Base-by-base conservation (phyloP, 768 basidiomycete genomes). In the Serendipita sp. region DNA sequence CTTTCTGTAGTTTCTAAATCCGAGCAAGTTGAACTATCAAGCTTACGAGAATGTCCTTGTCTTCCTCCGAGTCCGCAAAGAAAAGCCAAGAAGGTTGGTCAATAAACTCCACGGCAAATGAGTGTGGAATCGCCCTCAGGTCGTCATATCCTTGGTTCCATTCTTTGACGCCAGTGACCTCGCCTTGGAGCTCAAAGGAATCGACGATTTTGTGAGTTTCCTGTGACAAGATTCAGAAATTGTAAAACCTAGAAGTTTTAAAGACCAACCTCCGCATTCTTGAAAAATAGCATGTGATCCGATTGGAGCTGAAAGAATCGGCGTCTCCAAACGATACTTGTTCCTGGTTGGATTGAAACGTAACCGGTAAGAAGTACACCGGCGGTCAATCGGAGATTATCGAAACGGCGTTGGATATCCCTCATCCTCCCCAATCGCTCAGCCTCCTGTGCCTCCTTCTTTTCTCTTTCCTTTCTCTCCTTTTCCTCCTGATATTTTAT, bases 141-240 rank as follows among this genome's bases (percentile, higher is more conserved):
- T 85, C 82, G 64, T 86, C 85, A 64, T 81, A 84, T 3, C 85
- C 85, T 64, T 86, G 81, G 64, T 80, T 76, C 80, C 83, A 84
- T 68, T 86, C 85, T 64, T 76, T 76, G 62, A 85, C 66, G 6
- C 73, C 69, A 6, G 75, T 73, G 6, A 79, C 79, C 3, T 77
- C 75, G 3, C 67, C 52, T 45, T 62, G 43, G 31, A 86, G 71
- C 43, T 78, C 71, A n/a, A 83, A 62, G 48, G 77, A 63, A 33
- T 75, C 72, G 2, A 74, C 33, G 1, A 73, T 66, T 33, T 64
- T 67, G 0, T 65, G 64, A 2, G 69, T 69, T 33, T 75, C 76
- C 76, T 76, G 58, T 23, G 8, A 58, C 13, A 43, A 29, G 33
- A 60, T 44, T 16, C 8, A 37, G 55, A 8, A 33, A 63, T 2